Conservation (phyloP, 345 rosid genomes). For the Psidium guajava region DNA sequence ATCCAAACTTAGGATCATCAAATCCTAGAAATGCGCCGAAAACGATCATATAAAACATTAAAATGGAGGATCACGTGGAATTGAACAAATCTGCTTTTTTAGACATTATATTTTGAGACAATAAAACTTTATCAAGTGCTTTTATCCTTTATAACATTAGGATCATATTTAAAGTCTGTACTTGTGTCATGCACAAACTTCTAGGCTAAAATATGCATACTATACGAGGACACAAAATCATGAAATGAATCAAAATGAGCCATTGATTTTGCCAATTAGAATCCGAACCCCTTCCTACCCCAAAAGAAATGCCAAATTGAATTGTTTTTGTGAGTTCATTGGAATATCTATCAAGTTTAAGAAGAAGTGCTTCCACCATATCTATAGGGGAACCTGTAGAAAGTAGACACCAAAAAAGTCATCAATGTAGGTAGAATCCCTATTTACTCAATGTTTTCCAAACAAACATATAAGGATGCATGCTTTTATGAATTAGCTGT, state of each 20-base stretch:
- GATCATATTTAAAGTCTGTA: neutral
- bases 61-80: neutral
- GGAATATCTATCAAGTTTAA: neutral
- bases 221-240: neutral
- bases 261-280: neutral
- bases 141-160: neutral
- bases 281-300: neutral
- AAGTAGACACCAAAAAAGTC: neutral
- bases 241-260: neutral
- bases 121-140: neutral
- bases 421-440: neutral
- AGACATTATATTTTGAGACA: neutral
- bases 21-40: neutral
- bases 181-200: neutral
- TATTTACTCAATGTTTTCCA: neutral
- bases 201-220: neutral
- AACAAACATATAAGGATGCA: neutral
- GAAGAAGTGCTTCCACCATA: neutral
- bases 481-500: neutral
- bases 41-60: neutral
- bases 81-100: neutral
- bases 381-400: neutral
- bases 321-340: neutral
- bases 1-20: neutral
- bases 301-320: neutral